These are phyloP conservation scores for Abrus precatorius DNA, from an alignment of 306 rosid species.

Conservation along the genomic window DNA sequence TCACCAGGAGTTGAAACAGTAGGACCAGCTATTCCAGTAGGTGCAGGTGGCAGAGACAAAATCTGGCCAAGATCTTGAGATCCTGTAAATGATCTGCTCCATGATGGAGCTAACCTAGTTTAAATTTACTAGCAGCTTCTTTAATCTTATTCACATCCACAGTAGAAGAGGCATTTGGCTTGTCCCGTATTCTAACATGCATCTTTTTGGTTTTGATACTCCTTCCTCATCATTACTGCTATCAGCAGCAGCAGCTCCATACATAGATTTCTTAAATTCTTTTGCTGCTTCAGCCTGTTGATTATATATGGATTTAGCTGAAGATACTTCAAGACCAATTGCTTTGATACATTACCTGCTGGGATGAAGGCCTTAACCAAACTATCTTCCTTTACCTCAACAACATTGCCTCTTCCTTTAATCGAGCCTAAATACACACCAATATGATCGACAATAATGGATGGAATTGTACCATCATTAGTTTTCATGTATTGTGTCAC, in stretches of 20 bases:
- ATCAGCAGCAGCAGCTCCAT: slow-evolving; percentile 79
- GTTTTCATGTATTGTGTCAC: slow-evolving; percentile 97
- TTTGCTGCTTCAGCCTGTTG: slow-evolving; percentile 96
- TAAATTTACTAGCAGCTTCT: slow-evolving; percentile 93
- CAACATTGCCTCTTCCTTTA: slow-evolving; percentile 90
- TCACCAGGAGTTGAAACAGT: slow-evolving; percentile 70
- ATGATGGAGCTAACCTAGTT: slow-evolving; percentile 76
- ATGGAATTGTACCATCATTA: slow-evolving; percentile 92
- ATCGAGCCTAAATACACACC: slow-evolving; percentile 94
- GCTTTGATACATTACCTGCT: slow-evolving; percentile 60
- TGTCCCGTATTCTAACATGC: slow-evolving; percentile 89
- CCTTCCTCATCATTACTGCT: slow-evolving; percentile 99
- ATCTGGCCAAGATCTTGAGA: slow-evolving; percentile 81
- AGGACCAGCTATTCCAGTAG: slow-evolving; percentile 58
- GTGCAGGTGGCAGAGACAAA: slow-evolving; percentile 63
- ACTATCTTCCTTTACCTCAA: slow-evolving; percentile 94
- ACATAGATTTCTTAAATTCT: slow-evolving; percentile 96
- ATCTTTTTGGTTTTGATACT: slow-evolving; percentile 77
- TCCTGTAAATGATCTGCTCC: slow-evolving; percentile 78
- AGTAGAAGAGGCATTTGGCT: slow-evolving; percentile 71
- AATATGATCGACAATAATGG: slow-evolving; percentile 87
- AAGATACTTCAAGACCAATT: slow-evolving; percentile 62
- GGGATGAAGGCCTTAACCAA: slow-evolving; percentile 77
- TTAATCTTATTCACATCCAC: slow-evolving; percentile 94
- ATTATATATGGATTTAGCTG: slow-evolving; percentile 53